phyloP scores from a whole-genome alignment of 2,329 filamentous ascomycete species.

The Nemania sp. region DNA sequence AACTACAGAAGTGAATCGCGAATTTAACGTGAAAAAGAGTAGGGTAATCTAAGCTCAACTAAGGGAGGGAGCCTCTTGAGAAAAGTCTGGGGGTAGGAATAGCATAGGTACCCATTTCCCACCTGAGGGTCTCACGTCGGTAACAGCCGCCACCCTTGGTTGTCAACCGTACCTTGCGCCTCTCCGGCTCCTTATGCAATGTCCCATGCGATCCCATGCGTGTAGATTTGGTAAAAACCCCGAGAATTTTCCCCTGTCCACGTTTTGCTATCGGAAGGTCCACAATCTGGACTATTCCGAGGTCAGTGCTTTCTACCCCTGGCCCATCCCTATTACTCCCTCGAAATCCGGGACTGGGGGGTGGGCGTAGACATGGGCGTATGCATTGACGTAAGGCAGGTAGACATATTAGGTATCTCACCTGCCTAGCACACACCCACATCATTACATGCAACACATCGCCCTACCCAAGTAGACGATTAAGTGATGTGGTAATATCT shows the following conservation, averaged over 20 bases:
- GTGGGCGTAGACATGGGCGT: slow-evolving; percentile 6
- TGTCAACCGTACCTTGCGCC: background rate
- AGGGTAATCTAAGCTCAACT: too few species aligned
- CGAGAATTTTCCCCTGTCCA: slow-evolving; percentile 5
- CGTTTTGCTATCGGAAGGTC: background rate
- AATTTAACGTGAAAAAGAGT: too few species aligned
- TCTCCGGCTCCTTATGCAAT: background rate
- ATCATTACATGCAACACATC: background rate
- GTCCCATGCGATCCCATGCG: background rate
- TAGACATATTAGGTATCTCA: background rate
- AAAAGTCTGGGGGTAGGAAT: background rate
- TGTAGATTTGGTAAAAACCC: slow-evolving; percentile 7
- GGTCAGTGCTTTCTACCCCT: background rate
- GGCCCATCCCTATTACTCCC: background rate
- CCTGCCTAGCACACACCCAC: background rate
- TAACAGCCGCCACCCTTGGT: slow-evolving; percentile 5
- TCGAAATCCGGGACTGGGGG: background rate
- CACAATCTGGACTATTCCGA: slow-evolving; percentile 2
- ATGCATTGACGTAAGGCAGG: background rate
- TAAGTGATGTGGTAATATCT: background rate
- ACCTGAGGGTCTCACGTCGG: slow-evolving; percentile 6
- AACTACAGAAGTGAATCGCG: too few species aligned
- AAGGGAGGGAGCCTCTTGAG: background rate
- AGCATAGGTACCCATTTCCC: background rate
- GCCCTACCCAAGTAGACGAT: background rate